Evolutionary conservation across 257 asterid genomes (phyloP).

Genomic region (Scutellaria baicalensis): DNA sequence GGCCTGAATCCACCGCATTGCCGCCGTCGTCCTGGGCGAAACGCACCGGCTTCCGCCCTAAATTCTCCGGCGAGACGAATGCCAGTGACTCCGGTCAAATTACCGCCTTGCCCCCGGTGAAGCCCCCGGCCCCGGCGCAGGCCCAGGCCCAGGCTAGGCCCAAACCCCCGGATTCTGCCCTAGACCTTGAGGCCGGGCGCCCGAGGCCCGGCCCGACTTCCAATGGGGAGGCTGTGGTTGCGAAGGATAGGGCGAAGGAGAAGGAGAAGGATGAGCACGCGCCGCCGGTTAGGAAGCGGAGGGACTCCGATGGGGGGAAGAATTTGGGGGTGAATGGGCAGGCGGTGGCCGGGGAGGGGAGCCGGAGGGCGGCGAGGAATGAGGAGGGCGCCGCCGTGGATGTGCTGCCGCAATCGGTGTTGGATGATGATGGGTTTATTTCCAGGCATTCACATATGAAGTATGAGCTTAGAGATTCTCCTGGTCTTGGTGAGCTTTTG

Average conservation of each 20-base stretch:
- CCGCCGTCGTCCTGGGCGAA: constrained; percentile 98
- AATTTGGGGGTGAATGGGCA: constrained; percentile 40
- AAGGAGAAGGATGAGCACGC: constrained; percentile 39
- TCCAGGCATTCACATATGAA: constrained; percentile 80
- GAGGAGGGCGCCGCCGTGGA: constrained; percentile 51
- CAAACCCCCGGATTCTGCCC: constrained; percentile 25
- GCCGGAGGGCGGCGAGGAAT: constrained; percentile 42
- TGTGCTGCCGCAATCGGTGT: constrained; percentile 47
- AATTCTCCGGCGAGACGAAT: constrained; percentile 90
- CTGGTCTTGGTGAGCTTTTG: constrained; percentile 78
- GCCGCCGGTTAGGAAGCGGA: constrained; percentile 64
- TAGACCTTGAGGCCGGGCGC: constrained; percentile 78
- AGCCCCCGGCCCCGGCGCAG: constrained; percentile 21
- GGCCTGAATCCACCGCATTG: constrained; percentile 61
- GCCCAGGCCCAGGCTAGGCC: constrained; percentile 21
- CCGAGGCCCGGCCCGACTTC: constrained; percentile 36
- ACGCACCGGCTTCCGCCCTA: constrained; percentile 87
- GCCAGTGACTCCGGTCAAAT: constrained; percentile 74
- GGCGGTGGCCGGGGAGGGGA: constrained; percentile 31
- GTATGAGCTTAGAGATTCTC: constrained; percentile 85
- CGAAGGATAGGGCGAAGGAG: constrained; percentile 30
- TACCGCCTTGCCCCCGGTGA: constrained; percentile 30
- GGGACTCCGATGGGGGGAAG: constrained; percentile 81
- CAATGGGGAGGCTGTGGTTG: constrained; percentile 55
- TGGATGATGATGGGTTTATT: constrained; percentile 69